Conservation (phyloP, 441 rosid genomes). For the Erodium chrysanthum region DNA sequence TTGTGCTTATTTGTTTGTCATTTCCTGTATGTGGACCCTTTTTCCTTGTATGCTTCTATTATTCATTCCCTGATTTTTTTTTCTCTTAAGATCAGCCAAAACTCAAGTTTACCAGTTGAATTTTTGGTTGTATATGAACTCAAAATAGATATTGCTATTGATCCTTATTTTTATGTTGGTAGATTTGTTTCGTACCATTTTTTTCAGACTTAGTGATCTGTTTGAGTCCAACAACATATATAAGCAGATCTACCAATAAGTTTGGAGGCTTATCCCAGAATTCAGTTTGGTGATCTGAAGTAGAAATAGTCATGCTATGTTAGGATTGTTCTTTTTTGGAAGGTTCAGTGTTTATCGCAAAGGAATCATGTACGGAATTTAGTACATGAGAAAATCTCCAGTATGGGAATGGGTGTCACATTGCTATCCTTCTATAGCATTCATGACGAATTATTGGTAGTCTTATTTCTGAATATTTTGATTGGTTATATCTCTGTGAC, state of each 20-base stretch:
- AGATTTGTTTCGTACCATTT: background rate
- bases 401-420: background rate
- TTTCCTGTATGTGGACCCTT: background rate
- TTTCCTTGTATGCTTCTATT: background rate
- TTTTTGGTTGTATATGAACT: background rate
- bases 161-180: background rate
- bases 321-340: background rate
- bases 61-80: background rate
- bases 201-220: background rate
- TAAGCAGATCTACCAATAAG: background rate
- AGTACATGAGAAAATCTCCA: slow-evolving; percentile 1
- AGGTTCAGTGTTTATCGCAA: background rate
- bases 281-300: background rate
- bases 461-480: background rate
- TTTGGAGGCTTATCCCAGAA: background rate
- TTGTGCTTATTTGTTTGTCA: background rate
- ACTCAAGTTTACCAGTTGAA: background rate
- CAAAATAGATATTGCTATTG: background rate
- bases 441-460: background rate
- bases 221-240: background rate
- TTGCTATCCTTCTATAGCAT: background rate
- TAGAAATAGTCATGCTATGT: background rate
- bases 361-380: background rate
- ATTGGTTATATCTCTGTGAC: background rate
- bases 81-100: background rate